Conservation (phyloP, 768 basidiomycete genomes). For the Sarcodon sp. region DNA sequence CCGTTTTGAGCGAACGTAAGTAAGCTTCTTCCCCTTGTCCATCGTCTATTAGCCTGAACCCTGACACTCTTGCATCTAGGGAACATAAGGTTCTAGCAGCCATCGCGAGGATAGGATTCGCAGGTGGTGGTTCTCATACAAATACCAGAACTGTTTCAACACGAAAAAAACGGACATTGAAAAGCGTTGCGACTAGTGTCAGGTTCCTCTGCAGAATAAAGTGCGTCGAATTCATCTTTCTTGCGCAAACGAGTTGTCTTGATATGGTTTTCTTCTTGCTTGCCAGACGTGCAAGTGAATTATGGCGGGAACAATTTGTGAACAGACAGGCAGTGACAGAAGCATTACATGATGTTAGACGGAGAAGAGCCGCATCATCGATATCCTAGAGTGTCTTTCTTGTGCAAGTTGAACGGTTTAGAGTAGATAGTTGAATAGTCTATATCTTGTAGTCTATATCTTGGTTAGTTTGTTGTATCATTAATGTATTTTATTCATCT, state of each 20-base stretch:
- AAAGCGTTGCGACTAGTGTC: constrained; percentile 39
- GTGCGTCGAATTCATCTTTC: constrained; percentile 27
- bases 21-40: constrained; percentile 15
- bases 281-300: constrained; percentile 41
- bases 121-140: constrained; percentile 20
- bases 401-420: too few species aligned
- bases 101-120: constrained; percentile 68
- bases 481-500: too few species aligned
- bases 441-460: too few species aligned
- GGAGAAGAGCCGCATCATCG: constrained; percentile 5
- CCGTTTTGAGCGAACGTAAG: constrained; percentile 63
- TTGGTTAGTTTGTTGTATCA: too few species aligned
- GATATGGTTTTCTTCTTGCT: constrained; percentile 4
- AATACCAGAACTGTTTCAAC: constrained; percentile 9
- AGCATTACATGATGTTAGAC: constrained; percentile 61
- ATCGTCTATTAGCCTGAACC: not conserved
- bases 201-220: constrained; percentile 52
- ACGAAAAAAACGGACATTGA: constrained; percentile 37
- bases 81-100: constrained; percentile 63
- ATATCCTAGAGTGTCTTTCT: too few species aligned
- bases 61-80: constrained; percentile 20
- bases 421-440: too few species aligned
- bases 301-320: constrained; percentile 51
- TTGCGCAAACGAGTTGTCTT: not conserved
- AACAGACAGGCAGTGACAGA: constrained; percentile 48